phyloP scores from a whole-genome alignment of 2,329 filamentous ascomycete genomes.

The Talaromyces verruculosus region DNA sequence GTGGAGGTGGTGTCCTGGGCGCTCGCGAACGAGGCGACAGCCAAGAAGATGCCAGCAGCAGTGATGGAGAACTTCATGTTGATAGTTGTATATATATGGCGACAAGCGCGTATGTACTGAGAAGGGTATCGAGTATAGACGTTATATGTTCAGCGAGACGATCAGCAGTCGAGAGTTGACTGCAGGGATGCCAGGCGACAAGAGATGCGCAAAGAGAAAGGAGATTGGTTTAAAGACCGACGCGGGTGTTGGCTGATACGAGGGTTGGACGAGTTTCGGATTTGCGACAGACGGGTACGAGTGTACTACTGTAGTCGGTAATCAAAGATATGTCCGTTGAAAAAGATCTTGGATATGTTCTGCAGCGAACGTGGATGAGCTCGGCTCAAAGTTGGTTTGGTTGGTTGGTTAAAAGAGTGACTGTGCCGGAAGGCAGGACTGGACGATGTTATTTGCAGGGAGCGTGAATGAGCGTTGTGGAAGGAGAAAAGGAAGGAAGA shows the following conservation, averaged over 20 bases:
- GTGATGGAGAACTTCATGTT: constrained; percentile 41
- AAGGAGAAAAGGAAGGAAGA: not conserved
- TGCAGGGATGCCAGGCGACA: constrained; percentile 11
- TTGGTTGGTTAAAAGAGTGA: constrained; percentile 19
- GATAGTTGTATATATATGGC: constrained; percentile 15
- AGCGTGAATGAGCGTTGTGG: constrained; percentile 13
- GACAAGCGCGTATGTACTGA: constrained; percentile 15
- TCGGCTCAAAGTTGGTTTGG: constrained; percentile 12
- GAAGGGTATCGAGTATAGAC: not conserved
- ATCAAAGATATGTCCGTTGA: not conserved
- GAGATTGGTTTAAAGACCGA: constrained; percentile 10
- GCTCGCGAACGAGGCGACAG: constrained; percentile 28
- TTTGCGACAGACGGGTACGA: not conserved
- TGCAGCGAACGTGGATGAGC: constrained; percentile 16
- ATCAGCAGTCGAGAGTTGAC: not conserved
- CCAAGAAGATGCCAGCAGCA: constrained; percentile 36
- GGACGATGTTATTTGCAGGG: constrained; percentile 9
- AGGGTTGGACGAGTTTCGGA: constrained; percentile 7
- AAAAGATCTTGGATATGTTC: constrained; percentile 1
- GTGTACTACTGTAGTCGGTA: not conserved
- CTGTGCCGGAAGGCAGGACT: constrained; percentile 11
- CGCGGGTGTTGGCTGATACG: not conserved
- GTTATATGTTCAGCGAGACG: constrained; percentile 3
- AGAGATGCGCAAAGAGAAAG: constrained; percentile 3
- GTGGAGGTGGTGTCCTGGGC: constrained; percentile 37